Base-by-base conservation (phyloP, 1,284 basidiomycete genomes). In the Prillingera fragicola region DNA sequence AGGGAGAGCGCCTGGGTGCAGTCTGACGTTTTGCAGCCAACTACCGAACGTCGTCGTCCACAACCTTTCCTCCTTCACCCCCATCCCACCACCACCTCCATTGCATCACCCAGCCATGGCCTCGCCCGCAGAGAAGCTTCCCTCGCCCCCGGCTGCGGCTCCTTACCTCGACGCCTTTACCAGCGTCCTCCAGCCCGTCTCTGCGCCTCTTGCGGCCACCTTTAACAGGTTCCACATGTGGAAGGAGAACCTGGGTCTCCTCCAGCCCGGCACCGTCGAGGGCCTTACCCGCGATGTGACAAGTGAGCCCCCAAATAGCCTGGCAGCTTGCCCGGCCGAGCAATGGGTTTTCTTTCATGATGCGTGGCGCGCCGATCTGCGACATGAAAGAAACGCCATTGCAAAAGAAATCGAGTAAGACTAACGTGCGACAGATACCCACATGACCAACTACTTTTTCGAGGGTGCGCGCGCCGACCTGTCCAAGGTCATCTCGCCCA, bases 391-490 rank as follows among this genome's bases (percentile, higher is more conserved):
- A n/a, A n/a, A n/a, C n/a, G n/a, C n/a, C n/a, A n/a, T n/a, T n/a
- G n/a, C n/a, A n/a, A n/a, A n/a, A n/a, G n/a, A n/a, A n/a, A n/a
- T n/a, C n/a, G n/a, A n/a, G n/a, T n/a, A n/a, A n/a, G n/a, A n/a
- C n/a, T n/a, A n/a, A n/a, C n/a, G n/a, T n/a, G n/a, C n/a, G n/a
- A n/a, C 50, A 94, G 89, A 81, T 52, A 94, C 90, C 15, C 89
- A 90, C 68, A 74, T 96, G 51, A 85, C 83, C 51, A 96, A 96
- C 77, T 94, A 85, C 74, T 82, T 92, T 67, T 98, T 97, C 71
- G 95, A 99, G 76, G 95, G 95, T 55, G 94, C 78, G 17, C 80
- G 92, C 60, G 95, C 95, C 38, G 95, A 99, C 75, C 77, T 98
- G 59, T 86, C 89, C 49, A 99, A 98, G 76, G 85, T 81, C 56